Conservation (phyloP, 345 rosid species). For the Ceriops zippeliana region DNA sequence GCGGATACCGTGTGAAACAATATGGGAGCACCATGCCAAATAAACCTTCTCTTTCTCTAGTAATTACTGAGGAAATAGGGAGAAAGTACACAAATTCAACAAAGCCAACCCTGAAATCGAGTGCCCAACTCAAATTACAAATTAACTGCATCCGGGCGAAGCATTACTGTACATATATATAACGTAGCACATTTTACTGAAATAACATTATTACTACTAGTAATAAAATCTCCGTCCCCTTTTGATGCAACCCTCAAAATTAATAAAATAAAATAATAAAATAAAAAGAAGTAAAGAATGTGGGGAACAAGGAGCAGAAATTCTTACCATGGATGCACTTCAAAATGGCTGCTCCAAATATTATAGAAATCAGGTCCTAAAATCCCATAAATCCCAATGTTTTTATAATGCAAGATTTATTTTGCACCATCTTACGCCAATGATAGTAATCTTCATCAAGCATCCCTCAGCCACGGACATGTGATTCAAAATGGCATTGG, state of each 20-base stretch:
- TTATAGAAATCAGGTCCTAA: background rate
- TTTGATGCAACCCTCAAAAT: background rate
- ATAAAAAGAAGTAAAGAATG: background rate
- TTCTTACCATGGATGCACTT: background rate
- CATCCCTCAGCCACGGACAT: background rate
- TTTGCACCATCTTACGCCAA: conserved; percentile 7
- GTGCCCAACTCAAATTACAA: no score
- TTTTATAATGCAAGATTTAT: background rate
- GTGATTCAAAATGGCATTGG: background rate
- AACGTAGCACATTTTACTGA: background rate
- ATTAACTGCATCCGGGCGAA: no score
- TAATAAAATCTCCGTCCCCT: background rate
- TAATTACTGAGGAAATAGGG: no score
- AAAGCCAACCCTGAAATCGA: no score
- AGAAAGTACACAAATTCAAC: no score
- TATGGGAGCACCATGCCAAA: no score
- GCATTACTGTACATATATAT: no score
- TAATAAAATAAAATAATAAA: background rate
- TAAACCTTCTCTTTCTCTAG: no score
- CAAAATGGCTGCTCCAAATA: background rate
- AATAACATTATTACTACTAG: background rate
- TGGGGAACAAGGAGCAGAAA: background rate
- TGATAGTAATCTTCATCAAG: background rate
- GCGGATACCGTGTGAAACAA: no score
- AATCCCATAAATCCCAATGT: background rate